Evolutionary conservation across 2,329 filamentous ascomycete species (phyloP).

Genomic region (Aspergillus sp.): DNA sequence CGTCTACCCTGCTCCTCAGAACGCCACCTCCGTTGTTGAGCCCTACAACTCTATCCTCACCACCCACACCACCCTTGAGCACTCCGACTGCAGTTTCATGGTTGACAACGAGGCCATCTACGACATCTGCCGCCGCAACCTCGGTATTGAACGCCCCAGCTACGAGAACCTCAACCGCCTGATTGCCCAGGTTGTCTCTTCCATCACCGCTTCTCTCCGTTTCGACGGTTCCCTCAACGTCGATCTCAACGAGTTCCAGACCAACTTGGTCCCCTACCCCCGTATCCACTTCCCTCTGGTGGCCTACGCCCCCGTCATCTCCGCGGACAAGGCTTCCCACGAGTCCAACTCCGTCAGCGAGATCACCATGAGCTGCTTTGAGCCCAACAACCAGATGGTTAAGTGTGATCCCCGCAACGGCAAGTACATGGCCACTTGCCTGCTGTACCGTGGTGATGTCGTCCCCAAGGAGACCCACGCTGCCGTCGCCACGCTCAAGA

Average conservation of each 20-base stretch:
- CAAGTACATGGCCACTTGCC: slow-evolving; percentile 99
- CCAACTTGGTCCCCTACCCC: slow-evolving; percentile 97
- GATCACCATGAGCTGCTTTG: slow-evolving; percentile 99
- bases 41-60: slow-evolving; percentile 99
- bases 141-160: slow-evolving; percentile 95
- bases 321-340: slow-evolving; percentile 91
- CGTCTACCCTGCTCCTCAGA: slow-evolving; percentile 96
- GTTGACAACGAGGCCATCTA: slow-evolving; percentile 99
- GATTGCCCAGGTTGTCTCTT: slow-evolving; percentile 98
- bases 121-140: slow-evolving; percentile 97
- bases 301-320: slow-evolving; percentile 92
- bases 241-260: slow-evolving; percentile 99
- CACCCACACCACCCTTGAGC: slow-evolving; percentile 97
- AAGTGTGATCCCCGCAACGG: slow-evolving; percentile 98
- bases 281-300: slow-evolving; percentile 99
- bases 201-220: slow-evolving; percentile 95
- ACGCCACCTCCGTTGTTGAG: slow-evolving; percentile 96
- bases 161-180: slow-evolving; percentile 99
- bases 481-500: slow-evolving; percentile 95
- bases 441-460: slow-evolving; percentile 97
- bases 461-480: slow-evolving; percentile 93
- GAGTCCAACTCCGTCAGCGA: slow-evolving; percentile 98
- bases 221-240: slow-evolving; percentile 99
- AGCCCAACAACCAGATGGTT: slow-evolving; percentile 99
- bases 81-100: slow-evolving; percentile 99